phyloP scores from a whole-genome alignment of 305 asterid genomes.

The Lippia alba region DNA sequence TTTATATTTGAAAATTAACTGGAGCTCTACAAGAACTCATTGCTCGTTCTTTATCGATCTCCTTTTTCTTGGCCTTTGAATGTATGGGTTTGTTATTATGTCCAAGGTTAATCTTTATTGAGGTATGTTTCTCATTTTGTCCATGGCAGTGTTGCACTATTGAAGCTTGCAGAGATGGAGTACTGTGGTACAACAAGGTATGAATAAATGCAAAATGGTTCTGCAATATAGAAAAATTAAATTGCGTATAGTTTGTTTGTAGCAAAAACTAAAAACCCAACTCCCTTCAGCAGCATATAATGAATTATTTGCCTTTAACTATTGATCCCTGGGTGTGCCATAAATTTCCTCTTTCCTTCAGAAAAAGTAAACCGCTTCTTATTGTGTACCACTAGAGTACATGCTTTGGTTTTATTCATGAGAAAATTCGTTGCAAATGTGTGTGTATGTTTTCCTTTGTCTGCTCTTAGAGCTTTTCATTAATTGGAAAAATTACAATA shows the following conservation, averaged over 20 bases:
- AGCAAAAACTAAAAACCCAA: background rate
- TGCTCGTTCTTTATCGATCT: background rate
- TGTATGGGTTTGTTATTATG: background rate
- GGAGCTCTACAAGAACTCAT: background rate
- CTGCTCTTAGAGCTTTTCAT: background rate
- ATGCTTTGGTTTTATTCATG: conserved; percentile 11
- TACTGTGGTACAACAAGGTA: conserved; percentile 91
- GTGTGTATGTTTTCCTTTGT: background rate
- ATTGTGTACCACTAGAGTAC: conserved; percentile 3
- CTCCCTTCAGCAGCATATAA: background rate
- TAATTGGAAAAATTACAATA: background rate
- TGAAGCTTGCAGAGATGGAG: conserved; percentile 85
- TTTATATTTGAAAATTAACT: background rate
- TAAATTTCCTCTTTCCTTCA: background rate
- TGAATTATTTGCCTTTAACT: background rate
- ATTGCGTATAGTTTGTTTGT: background rate
- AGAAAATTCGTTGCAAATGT: background rate
- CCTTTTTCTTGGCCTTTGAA: too few relatives aligned
- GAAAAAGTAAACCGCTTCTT: background rate
- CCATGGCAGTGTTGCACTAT: conserved; percentile 65
- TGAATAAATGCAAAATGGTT: conserved; percentile 5
- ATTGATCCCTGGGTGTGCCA: background rate
- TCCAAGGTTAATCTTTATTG: conserved; percentile 1
- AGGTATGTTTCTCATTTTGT: conserved; percentile 16
- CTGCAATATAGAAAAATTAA: background rate